These are phyloP conservation scores for Adiantum capillusveneris DNA, from an alignment of 75 land plant genomes.

Conservation along the genomic window DNA sequence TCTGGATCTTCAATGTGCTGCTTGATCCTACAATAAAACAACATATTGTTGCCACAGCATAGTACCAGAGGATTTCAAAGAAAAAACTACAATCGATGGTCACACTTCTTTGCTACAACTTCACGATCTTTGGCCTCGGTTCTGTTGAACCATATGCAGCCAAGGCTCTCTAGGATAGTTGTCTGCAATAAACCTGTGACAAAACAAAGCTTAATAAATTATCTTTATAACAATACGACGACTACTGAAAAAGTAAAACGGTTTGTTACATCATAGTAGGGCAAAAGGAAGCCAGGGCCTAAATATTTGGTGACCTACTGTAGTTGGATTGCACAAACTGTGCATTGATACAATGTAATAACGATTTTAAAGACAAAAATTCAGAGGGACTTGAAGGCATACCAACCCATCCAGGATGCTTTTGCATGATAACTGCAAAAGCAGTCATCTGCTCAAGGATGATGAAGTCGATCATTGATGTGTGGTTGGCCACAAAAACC, in stretches of 20 bases:
- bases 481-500: constrained; percentile 98
- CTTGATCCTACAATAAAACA: constrained; percentile 45
- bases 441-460: constrained; percentile 97
- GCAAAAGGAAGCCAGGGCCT: neutral
- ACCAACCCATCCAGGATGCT: constrained; percentile 99
- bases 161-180: constrained; percentile 78
- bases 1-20: constrained; percentile 70
- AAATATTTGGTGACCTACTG: too few species aligned
- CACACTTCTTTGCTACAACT: constrained; percentile 81
- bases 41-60: neutral
- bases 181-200: constrained; percentile 70
- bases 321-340: too few species aligned
- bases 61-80: neutral
- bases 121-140: constrained; percentile 85
- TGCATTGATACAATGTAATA: too few species aligned
- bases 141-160: constrained; percentile 97
- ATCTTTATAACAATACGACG: too few species aligned
- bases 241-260: too few species aligned
- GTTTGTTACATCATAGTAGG: too few species aligned
- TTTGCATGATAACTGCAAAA: constrained; percentile 98
- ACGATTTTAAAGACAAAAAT: neutral
- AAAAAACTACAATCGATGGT: neutral
- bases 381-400: constrained; percentile 20
- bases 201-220: too few species aligned
- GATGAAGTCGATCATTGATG: constrained; percentile 98